Percentiles rank a stretch among this genome's conserved stretches.
These are phyloP conservation scores for Kodamaea plutei DNA, from an alignment of 1,139 yeast species.

Conservation along the genomic window DNA sequence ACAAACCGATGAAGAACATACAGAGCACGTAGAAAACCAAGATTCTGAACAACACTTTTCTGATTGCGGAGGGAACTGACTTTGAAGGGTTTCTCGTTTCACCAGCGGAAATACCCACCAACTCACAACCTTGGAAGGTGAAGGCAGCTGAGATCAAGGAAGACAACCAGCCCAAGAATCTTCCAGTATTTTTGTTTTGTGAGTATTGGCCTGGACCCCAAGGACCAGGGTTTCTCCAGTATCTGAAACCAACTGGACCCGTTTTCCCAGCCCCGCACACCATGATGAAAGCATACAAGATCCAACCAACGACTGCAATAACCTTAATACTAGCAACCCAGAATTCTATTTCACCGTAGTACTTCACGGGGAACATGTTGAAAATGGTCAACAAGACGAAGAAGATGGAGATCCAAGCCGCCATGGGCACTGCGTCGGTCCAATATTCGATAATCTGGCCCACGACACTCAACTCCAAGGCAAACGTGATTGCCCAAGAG, in stretches of 20 bases:
- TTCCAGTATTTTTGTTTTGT: slow-evolving; percentile 43
- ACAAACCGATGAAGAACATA: slow-evolving; percentile 74
- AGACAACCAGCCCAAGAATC: slow-evolving; percentile 65
- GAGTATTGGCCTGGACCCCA: slow-evolving; percentile 63
- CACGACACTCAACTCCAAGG: slow-evolving; percentile 78
- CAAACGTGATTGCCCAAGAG: slow-evolving; percentile 81
- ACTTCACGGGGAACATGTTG: slow-evolving; percentile 59
- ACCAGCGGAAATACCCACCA: slow-evolving; percentile 86
- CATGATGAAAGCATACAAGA: slow-evolving; percentile 62
- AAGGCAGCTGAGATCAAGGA: slow-evolving; percentile 67
- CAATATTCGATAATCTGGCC: slow-evolving; percentile 74
- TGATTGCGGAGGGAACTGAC: slow-evolving; percentile 80
- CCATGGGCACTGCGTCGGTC: slow-evolving; percentile 69
- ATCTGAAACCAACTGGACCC: slow-evolving; percentile 80
- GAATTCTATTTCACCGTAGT: slow-evolving; percentile 66
- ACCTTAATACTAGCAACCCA: slow-evolving; percentile 62
- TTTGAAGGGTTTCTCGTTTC: slow-evolving; percentile 80
- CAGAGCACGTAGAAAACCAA: slow-evolving; percentile 76
- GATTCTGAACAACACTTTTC: slow-evolving; percentile 78
- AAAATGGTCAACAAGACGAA: slow-evolving; percentile 48
- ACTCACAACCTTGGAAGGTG: slow-evolving; percentile 77
- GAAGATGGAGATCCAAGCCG: slow-evolving; percentile 74
- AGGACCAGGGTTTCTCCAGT: slow-evolving; percentile 93
- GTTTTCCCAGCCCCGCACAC: slow-evolving; percentile 69
- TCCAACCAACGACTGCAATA: slow-evolving; percentile 69